Conservation (phyloP, 495 filamentous ascomycete genomes). For the Talaromyces liani region DNA sequence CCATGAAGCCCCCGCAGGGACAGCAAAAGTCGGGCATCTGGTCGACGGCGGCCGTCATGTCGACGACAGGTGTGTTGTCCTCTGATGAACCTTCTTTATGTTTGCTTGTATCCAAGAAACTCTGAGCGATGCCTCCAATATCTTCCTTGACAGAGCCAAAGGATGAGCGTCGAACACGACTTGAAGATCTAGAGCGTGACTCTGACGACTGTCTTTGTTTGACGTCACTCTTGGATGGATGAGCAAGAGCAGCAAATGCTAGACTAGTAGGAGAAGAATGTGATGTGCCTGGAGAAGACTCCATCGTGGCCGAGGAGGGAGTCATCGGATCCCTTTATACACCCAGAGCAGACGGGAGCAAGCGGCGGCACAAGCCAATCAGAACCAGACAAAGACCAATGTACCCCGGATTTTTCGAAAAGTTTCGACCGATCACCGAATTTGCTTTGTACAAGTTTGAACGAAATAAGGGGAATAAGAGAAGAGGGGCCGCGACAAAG, state of each 20-base stretch:
- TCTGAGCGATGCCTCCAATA: slow-evolving; percentile 54
- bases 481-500: slow-evolving; percentile 19
- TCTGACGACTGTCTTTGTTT: slow-evolving; percentile 21
- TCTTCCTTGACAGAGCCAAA: slow-evolving; percentile 44
- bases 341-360: neutral
- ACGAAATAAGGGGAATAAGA: slow-evolving; percentile 8
- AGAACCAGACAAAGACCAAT: slow-evolving; percentile 13
- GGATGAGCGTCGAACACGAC: slow-evolving; percentile 33
- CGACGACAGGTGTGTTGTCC: slow-evolving; percentile 14
- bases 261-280: neutral
- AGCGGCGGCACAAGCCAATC: slow-evolving; percentile 1
- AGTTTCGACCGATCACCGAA: slow-evolving; percentile 12
- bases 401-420: slow-evolving; percentile 32
- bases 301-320: neutral
- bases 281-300: neutral
- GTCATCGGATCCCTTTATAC: neutral
- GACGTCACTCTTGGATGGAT: neutral
- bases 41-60: slow-evolving; percentile 9
- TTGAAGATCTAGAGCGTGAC: slow-evolving; percentile 31
- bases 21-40: slow-evolving; percentile 54
- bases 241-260: neutral
- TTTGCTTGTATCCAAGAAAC: slow-evolving; percentile 60
- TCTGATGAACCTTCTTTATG: slow-evolving; percentile 11
- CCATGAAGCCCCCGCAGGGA: slow-evolving; percentile 61
- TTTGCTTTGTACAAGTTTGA: neutral